Evolutionary conservation across 306 rosid species (phyloP).

Genomic region (Rosa rugosa): DNA sequence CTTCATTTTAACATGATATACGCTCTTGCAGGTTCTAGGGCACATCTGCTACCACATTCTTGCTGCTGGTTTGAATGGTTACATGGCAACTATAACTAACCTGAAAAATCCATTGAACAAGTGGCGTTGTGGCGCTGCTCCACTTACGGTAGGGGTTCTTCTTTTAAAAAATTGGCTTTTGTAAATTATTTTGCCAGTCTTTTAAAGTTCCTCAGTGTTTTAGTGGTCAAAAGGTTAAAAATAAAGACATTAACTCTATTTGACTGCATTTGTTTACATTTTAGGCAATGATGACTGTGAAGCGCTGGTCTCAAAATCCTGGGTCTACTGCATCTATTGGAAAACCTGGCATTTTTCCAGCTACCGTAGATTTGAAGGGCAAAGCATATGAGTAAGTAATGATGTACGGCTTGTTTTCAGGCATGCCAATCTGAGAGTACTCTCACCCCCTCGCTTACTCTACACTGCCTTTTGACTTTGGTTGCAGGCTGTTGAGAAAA

Average conservation of each 20-base stretch:
- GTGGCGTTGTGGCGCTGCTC: conserved; percentile 97
- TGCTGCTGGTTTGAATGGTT: conserved; percentile 91
- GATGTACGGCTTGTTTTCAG: background rate
- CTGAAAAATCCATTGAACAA: conserved; percentile 80
- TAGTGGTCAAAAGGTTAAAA: background rate
- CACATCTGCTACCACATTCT: conserved; percentile 89
- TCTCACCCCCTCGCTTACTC: background rate
- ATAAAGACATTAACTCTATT: conserved; percentile 7
- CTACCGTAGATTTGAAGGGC: conserved; percentile 96
- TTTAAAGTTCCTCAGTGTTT: conserved; percentile 5
- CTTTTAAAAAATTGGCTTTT: background rate
- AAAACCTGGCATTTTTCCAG: conserved; percentile 95
- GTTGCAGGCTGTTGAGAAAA: conserved; percentile 71
- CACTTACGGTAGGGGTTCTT: conserved; percentile 54
- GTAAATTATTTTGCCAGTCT: background rate
- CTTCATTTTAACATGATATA: conserved; percentile 20
- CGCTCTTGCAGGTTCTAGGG: conserved; percentile 76
- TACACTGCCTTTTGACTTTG: conserved; percentile 28
- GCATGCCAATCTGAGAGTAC: background rate
- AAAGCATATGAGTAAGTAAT: conserved; percentile 86
- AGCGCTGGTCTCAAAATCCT: conserved; percentile 89
- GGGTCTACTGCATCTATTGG: conserved; percentile 66
- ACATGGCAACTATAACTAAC: conserved; percentile 90
- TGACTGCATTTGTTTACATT: conserved; percentile 20
- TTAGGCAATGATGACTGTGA: conserved; percentile 95